A percentile compares a stretch with the other conserved stretches of the same genome.
These are phyloP conservation scores for Cardamine occulta DNA, from an alignment of 345 rosid genomes.

Conservation along the genomic window DNA sequence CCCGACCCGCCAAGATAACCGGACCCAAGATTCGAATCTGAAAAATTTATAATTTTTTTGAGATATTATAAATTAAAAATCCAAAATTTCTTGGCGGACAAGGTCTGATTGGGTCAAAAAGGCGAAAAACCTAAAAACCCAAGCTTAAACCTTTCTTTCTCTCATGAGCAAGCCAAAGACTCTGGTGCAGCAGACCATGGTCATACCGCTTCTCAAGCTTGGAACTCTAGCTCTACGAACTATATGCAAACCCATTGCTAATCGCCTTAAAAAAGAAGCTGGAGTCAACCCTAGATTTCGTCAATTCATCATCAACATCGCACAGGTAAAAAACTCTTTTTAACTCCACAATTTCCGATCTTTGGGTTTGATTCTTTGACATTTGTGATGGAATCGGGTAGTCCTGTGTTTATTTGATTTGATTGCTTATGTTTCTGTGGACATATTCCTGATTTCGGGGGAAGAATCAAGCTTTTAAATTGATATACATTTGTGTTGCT, in stretches of 20 bases:
- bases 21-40: conserved; percentile 18
- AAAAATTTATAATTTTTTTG: not conserved
- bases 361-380: conserved; percentile 10
- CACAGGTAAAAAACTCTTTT: conserved; percentile 54
- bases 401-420: not conserved
- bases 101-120: conserved; percentile 29
- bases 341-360: not conserved
- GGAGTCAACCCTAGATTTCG: conserved; percentile 72
- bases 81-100: conserved; percentile 30
- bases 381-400: not conserved
- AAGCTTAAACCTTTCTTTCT: not conserved
- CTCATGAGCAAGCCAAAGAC: conserved; percentile 11
- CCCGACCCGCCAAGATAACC: conserved; percentile 18
- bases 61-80: not conserved
- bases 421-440: not conserved
- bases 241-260: conserved; percentile 77
- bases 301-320: conserved; percentile 69
- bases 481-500: not conserved
- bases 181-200: conserved; percentile 46
- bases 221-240: conserved; percentile 83
- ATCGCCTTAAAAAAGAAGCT: conserved; percentile 78
- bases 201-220: conserved; percentile 65
- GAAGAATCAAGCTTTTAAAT: not conserved
- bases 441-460: not conserved
- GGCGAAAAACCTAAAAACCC: not conserved